Evolutionary conservation across 1,284 basidiomycete genomes (phyloP).

Genomic region (Fistulinella cinereoalba): DNA sequence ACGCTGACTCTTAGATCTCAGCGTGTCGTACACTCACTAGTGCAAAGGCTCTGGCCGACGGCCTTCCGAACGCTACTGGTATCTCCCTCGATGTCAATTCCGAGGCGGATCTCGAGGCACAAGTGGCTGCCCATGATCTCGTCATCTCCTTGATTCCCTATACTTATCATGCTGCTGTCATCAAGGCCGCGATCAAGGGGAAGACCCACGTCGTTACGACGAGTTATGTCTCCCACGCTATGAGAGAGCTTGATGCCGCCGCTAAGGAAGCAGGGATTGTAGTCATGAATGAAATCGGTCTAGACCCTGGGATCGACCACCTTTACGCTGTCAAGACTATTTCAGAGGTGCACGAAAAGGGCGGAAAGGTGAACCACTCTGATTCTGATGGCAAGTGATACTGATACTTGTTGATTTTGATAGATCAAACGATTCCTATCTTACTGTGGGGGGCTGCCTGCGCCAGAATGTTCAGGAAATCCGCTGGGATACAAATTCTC

Average conservation of each 20-base stretch:
- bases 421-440: slow-evolving; percentile 93
- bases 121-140: slow-evolving; percentile 85
- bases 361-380: slow-evolving; percentile 71
- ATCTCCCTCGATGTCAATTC: slow-evolving; percentile 85
- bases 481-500: slow-evolving; percentile 99
- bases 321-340: slow-evolving; percentile 98
- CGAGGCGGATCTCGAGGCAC: slow-evolving; percentile 70
- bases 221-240: slow-evolving; percentile 88
- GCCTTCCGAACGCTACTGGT: slow-evolving; percentile 68
- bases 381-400: not conserved
- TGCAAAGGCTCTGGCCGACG: slow-evolving; percentile 68
- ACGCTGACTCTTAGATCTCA: slow-evolving; percentile 28
- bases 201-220: slow-evolving; percentile 97
- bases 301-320: slow-evolving; percentile 95
- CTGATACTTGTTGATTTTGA: slow-evolving; percentile 3
- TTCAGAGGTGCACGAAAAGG: slow-evolving; percentile 88
- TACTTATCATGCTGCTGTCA: slow-evolving; percentile 87
- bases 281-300: slow-evolving; percentile 97
- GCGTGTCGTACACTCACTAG: slow-evolving; percentile 83
- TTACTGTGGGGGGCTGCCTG: slow-evolving; percentile 96
- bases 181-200: slow-evolving; percentile 93
- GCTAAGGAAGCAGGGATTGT: slow-evolving; percentile 90
- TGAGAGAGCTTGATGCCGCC: slow-evolving; percentile 83
- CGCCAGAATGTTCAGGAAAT: slow-evolving; percentile 88
- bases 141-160: slow-evolving; percentile 98